A percentile compares a stretch with the other conserved stretches of the same genome.
These are phyloP conservation scores for Pelargonium citronellum DNA, from an alignment of 441 rosid species.

Conservation along the genomic window DNA sequence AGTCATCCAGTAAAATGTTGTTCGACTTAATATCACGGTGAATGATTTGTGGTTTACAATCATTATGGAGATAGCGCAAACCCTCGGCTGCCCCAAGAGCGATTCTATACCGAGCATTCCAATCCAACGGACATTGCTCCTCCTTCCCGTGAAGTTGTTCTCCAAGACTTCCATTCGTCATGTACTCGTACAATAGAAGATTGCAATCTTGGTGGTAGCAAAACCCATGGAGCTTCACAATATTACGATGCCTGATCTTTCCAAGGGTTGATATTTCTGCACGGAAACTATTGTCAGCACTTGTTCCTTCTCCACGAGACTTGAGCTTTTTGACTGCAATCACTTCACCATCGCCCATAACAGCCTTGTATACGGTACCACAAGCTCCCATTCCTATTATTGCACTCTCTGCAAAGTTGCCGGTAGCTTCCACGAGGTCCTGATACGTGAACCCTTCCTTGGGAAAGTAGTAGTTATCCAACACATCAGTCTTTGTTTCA, in stretches of 20 bases:
- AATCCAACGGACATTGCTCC: constrained; percentile 33
- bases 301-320: constrained; percentile 71
- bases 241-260: constrained; percentile 86
- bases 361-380: constrained; percentile 86
- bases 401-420: constrained; percentile 69
- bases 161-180: constrained; percentile 86
- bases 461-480: constrained; percentile 71
- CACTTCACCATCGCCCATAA: constrained; percentile 63
- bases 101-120: constrained; percentile 71
- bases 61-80: constrained; percentile 87
- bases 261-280: constrained; percentile 91
- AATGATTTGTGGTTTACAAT: constrained; percentile 83
- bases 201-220: constrained; percentile 74
- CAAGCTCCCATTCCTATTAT: constrained; percentile 81
- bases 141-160: constrained; percentile 60
- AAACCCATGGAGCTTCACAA: constrained; percentile 84
- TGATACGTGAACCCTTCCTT: constrained; percentile 74
- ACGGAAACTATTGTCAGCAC: constrained; percentile 71
- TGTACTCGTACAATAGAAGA: constrained; percentile 81
- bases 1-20: constrained; percentile 77
- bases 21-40: constrained; percentile 93
- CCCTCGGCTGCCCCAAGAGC: constrained; percentile 98
- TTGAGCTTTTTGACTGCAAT: constrained; percentile 73
- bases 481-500: constrained; percentile 48
- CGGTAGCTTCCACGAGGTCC: constrained; percentile 69